phyloP scores from a whole-genome alignment of 192 early-diverging fungal genomes.

The Physocladia obscura region DNA sequence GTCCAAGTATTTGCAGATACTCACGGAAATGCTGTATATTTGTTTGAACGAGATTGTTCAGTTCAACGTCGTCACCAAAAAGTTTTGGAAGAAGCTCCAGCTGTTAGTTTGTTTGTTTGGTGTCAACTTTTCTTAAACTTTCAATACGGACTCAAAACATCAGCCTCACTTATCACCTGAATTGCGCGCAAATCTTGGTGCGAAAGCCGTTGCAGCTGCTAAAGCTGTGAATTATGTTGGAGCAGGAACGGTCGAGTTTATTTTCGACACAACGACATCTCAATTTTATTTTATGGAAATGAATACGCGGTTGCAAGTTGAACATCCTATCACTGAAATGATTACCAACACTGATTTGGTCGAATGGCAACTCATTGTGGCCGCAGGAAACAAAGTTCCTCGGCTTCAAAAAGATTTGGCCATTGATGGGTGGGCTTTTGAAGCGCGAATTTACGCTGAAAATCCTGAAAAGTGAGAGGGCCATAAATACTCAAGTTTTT shows the following conservation, averaged over 20 bases:
- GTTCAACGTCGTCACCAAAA: slow-evolving; percentile 96
- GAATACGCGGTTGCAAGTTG: slow-evolving; percentile 93
- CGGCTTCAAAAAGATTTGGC: slow-evolving; percentile 66
- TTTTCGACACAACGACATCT: slow-evolving; percentile 83
- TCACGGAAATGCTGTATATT: slow-evolving; percentile 81
- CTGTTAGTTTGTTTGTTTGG: slow-evolving; percentile 40
- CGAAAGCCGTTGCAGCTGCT: slow-evolving; percentile 89
- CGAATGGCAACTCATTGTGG: slow-evolving; percentile 93
- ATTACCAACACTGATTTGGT: slow-evolving; percentile 90
- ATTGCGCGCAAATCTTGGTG: slow-evolving; percentile 70
- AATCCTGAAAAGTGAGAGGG: slow-evolving; percentile 71
- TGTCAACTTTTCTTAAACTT: not conserved
- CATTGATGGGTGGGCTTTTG: slow-evolving; percentile 88
- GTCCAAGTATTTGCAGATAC: slow-evolving; percentile 94
- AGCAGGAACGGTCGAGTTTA: slow-evolving; percentile 97
- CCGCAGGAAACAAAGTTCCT: slow-evolving; percentile 85
- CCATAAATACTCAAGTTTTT: not conserved
- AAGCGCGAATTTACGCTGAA: slow-evolving; percentile 97
- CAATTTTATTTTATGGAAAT: slow-evolving; percentile 98
- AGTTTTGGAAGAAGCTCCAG: slow-evolving; percentile 94
- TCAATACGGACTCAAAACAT: not conserved
- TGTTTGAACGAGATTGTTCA: slow-evolving; percentile 95
- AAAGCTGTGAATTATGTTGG: slow-evolving; percentile 91
- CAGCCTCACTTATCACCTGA: slow-evolving; percentile 72
- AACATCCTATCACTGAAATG: slow-evolving; percentile 98